Conservation (phyloP, 129 eudicot genomes). For the Cynara cardunculus region DNA sequence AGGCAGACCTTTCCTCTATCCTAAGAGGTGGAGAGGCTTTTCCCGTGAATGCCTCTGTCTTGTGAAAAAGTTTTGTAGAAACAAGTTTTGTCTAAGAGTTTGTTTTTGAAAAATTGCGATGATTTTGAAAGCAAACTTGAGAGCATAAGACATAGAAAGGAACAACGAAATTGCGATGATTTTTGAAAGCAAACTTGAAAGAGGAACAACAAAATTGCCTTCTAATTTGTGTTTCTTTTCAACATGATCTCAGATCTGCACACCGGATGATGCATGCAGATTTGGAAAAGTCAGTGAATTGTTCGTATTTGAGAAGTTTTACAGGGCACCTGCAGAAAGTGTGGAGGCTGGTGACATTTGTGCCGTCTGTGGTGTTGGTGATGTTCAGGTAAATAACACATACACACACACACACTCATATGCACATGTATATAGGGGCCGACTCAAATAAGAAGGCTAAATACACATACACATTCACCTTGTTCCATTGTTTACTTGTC, state of each 20-base stretch:
- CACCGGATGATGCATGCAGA: constrained; percentile 85
- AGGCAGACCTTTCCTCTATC: no score
- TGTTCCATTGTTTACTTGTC: background rate
- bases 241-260: constrained; percentile 54
- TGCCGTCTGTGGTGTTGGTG: constrained; percentile 89
- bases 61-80: no score
- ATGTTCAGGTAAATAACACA: constrained; percentile 70
- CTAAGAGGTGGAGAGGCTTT: no score
- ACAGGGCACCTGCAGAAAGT: constrained; percentile 77
- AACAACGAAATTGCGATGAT: no score
- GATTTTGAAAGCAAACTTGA: no score
- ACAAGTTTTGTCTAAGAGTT: no score
- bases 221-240: background rate
- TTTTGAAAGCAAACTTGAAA: background rate
- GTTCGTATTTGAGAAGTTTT: constrained; percentile 88
- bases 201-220: background rate
- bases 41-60: no score
- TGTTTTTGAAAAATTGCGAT: no score
- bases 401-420: background rate
- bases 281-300: constrained; percentile 84
- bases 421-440: no score
- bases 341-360: constrained; percentile 99
- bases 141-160: no score
- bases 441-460: no score
- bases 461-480: no score